A percentile compares a stretch with the other conserved stretches of the same genome.
These are phyloP conservation scores for Pseudogymnoascus sp. DNA, from an alignment of 2,329 filamentous ascomycete genomes.

Conservation along the genomic window DNA sequence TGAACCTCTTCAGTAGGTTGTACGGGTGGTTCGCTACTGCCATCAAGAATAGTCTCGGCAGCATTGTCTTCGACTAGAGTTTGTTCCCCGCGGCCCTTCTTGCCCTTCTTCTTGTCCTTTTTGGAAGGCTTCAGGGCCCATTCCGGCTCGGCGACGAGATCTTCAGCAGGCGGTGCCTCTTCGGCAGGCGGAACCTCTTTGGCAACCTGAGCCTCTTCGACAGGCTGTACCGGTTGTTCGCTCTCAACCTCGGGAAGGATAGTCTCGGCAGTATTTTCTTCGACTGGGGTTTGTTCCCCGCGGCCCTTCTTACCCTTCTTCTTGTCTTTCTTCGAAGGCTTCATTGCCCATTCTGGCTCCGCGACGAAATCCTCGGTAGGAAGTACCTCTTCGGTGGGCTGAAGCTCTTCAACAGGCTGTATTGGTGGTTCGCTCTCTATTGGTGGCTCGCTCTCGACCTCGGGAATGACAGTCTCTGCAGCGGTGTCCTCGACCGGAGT, in stretches of 20 bases:
- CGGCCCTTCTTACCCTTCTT: slow-evolving; percentile 21
- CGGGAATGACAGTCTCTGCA: not conserved
- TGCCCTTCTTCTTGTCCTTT: slow-evolving; percentile 31
- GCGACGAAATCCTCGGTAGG: not conserved
- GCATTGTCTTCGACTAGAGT: not conserved
- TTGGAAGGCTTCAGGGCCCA: slow-evolving; percentile 19
- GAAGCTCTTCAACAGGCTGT: not conserved
- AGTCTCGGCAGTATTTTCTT: not conserved
- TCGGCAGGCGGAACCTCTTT: slow-evolving; percentile 12
- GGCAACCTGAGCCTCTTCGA: not conserved
- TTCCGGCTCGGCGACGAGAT: not conserved
- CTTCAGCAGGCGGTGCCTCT: not conserved
- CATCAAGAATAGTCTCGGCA: not conserved
- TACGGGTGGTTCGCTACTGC: not conserved
- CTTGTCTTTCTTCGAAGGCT: slow-evolving; percentile 31
- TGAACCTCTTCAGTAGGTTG: not conserved
- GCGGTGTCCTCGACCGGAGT: not conserved
- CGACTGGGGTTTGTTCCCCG: not conserved
- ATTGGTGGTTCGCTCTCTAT: no score
- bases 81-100: not conserved
- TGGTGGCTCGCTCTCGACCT: no score
- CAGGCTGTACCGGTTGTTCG: not conserved
- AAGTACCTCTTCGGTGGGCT: not conserved
- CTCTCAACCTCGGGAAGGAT: not conserved
- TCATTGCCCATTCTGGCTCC: not conserved